Evolutionary conservation across 768 basidiomycete genomes (phyloP).

Genomic region (Peribolospora baueri): DNA sequence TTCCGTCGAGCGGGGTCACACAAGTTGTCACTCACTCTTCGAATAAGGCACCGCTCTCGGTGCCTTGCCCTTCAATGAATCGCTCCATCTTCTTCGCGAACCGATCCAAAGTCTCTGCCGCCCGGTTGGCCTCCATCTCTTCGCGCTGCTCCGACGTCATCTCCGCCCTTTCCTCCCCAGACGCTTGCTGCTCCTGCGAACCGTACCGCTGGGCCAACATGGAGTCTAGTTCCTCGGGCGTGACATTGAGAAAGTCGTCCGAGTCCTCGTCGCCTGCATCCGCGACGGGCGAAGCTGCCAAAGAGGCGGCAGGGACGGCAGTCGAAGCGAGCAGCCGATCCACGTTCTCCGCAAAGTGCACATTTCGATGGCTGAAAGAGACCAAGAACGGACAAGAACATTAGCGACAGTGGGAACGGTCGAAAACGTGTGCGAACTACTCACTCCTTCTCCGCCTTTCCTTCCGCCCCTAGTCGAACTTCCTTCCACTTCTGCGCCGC

Average conservation of each 20-base stretch:
- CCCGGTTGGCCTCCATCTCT: conserved; percentile 15
- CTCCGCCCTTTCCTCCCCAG: not conserved
- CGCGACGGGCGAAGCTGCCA: not conserved
- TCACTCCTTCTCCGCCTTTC: conserved; percentile 32
- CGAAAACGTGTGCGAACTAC: conserved; percentile 14
- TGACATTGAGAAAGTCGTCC: not conserved
- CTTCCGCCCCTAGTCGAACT: conserved; percentile 19
- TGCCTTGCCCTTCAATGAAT: conserved; percentile 80
- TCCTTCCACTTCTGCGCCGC: conserved; percentile 44
- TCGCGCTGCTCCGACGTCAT: not conserved
- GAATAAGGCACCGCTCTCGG: conserved; percentile 67
- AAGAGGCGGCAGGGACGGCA: not conserved
- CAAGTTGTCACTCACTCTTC: conserved; percentile 41
- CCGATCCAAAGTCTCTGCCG: conserved; percentile 43
- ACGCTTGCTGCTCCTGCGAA: not conserved
- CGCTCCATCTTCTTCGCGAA: conserved; percentile 63
- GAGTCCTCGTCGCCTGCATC: not conserved
- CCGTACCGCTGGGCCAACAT: not conserved
- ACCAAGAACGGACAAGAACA: no score
- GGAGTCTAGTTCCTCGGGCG: not conserved
- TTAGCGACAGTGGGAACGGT: no score
- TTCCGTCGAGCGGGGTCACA: no score
- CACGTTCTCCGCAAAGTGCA: no score
- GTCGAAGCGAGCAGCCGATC: no score
- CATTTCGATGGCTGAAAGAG: no score